phyloP scores from a whole-genome alignment of 495 filamentous ascomycete species.

The Penicillium chermesinum region DNA sequence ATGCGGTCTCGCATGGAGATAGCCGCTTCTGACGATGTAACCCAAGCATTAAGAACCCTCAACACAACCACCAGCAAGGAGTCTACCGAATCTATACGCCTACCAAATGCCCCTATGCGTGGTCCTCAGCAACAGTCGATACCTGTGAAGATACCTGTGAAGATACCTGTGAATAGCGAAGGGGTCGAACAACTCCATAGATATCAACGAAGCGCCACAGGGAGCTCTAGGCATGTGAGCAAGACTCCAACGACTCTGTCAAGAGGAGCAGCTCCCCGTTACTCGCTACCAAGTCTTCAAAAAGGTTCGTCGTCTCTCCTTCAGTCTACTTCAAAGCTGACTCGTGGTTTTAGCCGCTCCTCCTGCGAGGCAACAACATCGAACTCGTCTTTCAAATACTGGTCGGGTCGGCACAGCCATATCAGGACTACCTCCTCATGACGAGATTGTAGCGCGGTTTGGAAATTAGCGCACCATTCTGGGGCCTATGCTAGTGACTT shows the following conservation, averaged over 20 bases:
- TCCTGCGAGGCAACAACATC: slow-evolving; percentile 18
- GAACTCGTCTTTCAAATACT: slow-evolving; percentile 21
- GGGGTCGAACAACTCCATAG: slow-evolving; percentile 42
- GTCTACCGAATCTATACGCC: neutral
- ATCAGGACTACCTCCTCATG: slow-evolving; percentile 15
- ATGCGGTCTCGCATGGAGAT: slow-evolving; percentile 64
- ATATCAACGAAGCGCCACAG: slow-evolving; percentile 45
- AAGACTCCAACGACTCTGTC: slow-evolving; percentile 11
- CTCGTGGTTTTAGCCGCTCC: neutral
- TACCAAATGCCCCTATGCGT: neutral
- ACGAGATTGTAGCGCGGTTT: slow-evolving; percentile 21
- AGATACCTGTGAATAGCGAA: slow-evolving; percentile 25
- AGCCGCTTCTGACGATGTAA: slow-evolving; percentile 64
- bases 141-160: neutral
- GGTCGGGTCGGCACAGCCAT: slow-evolving; percentile 8
- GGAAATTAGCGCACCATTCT: slow-evolving; percentile 4
- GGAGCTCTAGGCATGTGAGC: slow-evolving; percentile 31
- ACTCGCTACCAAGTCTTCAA: slow-evolving; percentile 13
- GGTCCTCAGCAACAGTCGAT: slow-evolving; percentile 1
- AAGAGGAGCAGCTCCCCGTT: slow-evolving; percentile 27
- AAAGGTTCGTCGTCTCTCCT: slow-evolving; percentile 15
- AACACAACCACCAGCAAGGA: neutral
- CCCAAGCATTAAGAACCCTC: slow-evolving; percentile 47
- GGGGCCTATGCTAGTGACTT: neutral
- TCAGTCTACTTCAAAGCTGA: neutral